Base-by-base conservation (phyloP, 495 filamentous ascomycete genomes). In the Podospora didyma region DNA sequence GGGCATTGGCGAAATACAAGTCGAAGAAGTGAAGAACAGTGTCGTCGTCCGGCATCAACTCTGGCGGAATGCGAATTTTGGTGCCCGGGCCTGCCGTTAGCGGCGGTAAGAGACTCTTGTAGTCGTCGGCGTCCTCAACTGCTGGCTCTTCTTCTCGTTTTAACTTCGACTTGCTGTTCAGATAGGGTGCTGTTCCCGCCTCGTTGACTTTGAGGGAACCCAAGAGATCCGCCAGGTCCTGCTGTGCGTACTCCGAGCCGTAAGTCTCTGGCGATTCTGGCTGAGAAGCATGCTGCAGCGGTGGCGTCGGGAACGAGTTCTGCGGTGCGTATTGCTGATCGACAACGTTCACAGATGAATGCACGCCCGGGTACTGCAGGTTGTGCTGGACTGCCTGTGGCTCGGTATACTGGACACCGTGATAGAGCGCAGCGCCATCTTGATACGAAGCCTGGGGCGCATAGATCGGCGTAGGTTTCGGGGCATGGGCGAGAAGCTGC, bases 41-140 rank as follows among this genome's bases (percentile, higher is more conserved):
- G 47, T 89, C 86, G 28, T 96, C 91, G 11, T 86, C 80, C 6
- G 94, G 94, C 92, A 97, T 96, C 61, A 97, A 81, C 60, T 94
- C 92, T 11, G 89, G 89, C 4, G 93, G 94, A 60, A 99, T 97
- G 53, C 90, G 85, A 49, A 97, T 85, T 50, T 85, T 89, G 11
- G 82, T 75, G 35, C 90, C 89, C 21, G 87, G 81, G 16, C 86
- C 84, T 2, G 82, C 78, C 12, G 78, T 77, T 28, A 86, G 76
- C 23, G 85, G 82, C 14, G 91, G 90, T 5, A 96, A 65, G 42
- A 72, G 57, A 37, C 75, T 70, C 62, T 82, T 82, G 57, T 75
- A 81, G 46, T 92, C 86, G 57, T 92, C 87, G 3, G 69, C 64
- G 28, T 92, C 92, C 54, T 94, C 90, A 46, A 92, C 77, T 9